Evolutionary conservation across 768 basidiomycete species (phyloP).

Genomic region (Amanita pseudoporphyria): DNA sequence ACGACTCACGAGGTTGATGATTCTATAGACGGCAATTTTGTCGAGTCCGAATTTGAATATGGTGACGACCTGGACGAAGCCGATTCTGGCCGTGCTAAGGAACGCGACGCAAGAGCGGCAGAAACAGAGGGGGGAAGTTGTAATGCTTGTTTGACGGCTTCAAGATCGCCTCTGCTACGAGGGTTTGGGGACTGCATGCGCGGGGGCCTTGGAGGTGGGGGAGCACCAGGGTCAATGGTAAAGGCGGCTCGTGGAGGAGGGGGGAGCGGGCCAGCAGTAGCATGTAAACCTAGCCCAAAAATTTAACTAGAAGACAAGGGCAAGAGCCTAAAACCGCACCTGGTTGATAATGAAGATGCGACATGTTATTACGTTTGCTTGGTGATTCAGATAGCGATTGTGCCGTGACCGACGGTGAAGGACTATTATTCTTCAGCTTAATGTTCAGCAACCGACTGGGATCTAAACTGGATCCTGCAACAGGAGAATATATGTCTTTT

Average conservation of each 20-base stretch:
- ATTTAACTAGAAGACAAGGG: background rate
- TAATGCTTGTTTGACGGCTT: conserved; percentile 48
- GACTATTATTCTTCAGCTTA: background rate
- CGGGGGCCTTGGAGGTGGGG: conserved; percentile 53
- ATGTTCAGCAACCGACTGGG: conserved; percentile 11
- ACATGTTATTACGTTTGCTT: conserved; percentile 16
- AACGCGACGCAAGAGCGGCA: conserved; percentile 26
- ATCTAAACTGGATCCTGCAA: conserved; percentile 48
- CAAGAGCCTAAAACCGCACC: conserved; percentile 24
- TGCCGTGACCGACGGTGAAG: conserved; percentile 8
- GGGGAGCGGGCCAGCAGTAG: conserved; percentile 66
- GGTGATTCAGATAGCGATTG: conserved; percentile 11
- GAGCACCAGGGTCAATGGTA: conserved; percentile 31
- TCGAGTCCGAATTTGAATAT: conserved; percentile 5
- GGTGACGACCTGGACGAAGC: conserved; percentile 10
- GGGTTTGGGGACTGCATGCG: conserved; percentile 49
- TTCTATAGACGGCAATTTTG: background rate
- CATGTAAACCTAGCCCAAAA: conserved; percentile 39
- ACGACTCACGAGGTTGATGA: conserved; percentile 10
- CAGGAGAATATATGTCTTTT: conserved; percentile 49
- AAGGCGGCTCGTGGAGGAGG: conserved; percentile 54
- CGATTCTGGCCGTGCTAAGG: conserved; percentile 10
- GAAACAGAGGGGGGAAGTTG: conserved; percentile 49
- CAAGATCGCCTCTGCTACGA: conserved; percentile 37
- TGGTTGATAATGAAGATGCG: conserved; percentile 54